These are phyloP conservation scores for Xylariaceae sp. DNA, from an alignment of 2,329 filamentous ascomycete species.

Conservation along the genomic window DNA sequence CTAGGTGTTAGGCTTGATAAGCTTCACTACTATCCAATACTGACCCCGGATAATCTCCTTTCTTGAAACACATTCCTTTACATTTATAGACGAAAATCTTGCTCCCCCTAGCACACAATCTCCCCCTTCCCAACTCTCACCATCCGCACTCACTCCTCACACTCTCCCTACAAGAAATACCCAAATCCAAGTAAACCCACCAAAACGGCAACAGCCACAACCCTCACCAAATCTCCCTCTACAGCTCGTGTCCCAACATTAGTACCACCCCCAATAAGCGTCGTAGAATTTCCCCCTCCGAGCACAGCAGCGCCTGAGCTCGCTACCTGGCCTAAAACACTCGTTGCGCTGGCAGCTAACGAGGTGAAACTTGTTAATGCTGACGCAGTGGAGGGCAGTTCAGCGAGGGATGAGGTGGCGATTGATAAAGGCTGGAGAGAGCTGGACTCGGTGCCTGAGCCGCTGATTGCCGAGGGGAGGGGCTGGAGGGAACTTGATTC, in stretches of 20 bases:
- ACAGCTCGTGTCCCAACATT: not conserved
- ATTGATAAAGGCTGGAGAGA: not conserved
- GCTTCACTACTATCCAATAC: no score
- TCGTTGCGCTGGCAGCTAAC: not conserved
- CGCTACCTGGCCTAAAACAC: not conserved
- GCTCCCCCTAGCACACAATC: no score
- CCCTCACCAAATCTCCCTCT: not conserved
- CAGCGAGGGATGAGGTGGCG: not conserved
- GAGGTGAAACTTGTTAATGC: not conserved
- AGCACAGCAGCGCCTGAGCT: not conserved
- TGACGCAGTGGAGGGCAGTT: not conserved
- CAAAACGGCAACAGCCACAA: not conserved
- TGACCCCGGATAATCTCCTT: no score
- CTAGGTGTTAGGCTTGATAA: no score
- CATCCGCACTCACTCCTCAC: no score
- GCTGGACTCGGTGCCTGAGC: not conserved
- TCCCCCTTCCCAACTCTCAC: no score
- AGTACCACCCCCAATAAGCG: not conserved
- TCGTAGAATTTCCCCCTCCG: not conserved
- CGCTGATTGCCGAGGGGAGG: not conserved
- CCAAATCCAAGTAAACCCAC: not conserved
- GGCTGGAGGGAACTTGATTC: not conserved
- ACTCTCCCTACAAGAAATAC: not conserved
- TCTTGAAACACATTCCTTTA: no score
- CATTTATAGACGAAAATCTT: no score